Evolutionary conservation across 495 filamentous ascomycete species (phyloP), one percentile per base, ranked within the genome.

Genomic region (Platismatia glauca): DNA sequence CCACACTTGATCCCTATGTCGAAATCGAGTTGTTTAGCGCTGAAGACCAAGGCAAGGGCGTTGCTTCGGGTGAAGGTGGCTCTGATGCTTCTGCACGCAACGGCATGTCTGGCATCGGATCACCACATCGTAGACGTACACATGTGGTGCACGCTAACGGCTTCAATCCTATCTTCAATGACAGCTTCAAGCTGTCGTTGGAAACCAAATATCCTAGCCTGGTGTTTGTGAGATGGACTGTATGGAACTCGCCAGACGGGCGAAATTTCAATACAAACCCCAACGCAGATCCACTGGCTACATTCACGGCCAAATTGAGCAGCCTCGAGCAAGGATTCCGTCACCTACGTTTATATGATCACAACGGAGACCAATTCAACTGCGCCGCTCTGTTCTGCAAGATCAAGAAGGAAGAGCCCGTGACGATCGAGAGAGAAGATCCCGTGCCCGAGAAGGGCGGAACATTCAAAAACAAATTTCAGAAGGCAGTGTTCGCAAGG

Each of bases 311-410:
- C 46, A 97, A 97, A 75, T 84, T 98, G 50, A 87, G 78, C 76
- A 91, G 84, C 64, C 79, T 98, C 33, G 90, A 92, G 68, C 86
- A 95, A 73, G 94, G 94, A n/a, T 98, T 95, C 69, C 93, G 93
- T 57, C 95, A 96, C 66, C 80, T 98, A 44, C 94, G 93, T n/a
- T 79, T 98, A n/a, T 86, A 86, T 68, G 89, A 96, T 73, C 79
- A 81, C 52, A 88, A 89, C 61, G 94, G 93, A 58, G 91, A 97
- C 60, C 89, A 89, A 64, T 97, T 91, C 71, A 78, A 95, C 29
- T 95, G 95, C 73, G 95, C 94, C n/a, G 95, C 89, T 1, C 76
- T 98, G 39, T 96, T 98, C 75, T 94, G 90, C 73, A 84, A 83
- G 62, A 89, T 97, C 72, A 83, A 84, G 60, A 90, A 86, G 66